A percentile compares a stretch with the other conserved stretches of the same genome.
These are phyloP conservation scores for Boletus semigastroideus DNA, from an alignment of 1,284 basidiomycete species.

Conservation along the genomic window DNA sequence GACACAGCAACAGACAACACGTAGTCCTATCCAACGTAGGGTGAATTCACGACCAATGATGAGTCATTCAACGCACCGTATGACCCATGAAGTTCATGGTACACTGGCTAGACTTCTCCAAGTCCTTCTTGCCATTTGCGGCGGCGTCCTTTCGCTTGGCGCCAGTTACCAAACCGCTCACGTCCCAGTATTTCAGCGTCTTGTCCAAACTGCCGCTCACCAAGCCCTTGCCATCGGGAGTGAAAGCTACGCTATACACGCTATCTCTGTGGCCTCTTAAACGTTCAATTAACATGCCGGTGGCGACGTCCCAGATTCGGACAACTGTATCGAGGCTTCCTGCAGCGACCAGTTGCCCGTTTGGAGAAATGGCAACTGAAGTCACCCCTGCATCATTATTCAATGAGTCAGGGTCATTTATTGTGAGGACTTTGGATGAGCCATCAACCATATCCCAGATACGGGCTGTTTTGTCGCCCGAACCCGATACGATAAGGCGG, in stretches of 20 bases:
- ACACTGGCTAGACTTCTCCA: constrained; percentile 48
- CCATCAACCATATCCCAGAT: constrained; percentile 83
- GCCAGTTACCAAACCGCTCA: constrained; percentile 47
- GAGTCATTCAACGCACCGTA: constrained; percentile 48
- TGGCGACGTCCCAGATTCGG: constrained; percentile 82
- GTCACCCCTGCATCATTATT: constrained; percentile 79
- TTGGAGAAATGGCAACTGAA: constrained; percentile 78
- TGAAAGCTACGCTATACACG: constrained; percentile 85
- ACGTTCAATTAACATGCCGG: constrained; percentile 71
- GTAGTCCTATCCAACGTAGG: constrained; percentile 55
- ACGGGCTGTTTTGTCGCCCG: constrained; percentile 86
- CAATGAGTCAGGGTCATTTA: constrained; percentile 53
- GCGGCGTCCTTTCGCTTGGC: constrained; percentile 42
- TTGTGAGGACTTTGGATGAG: constrained; percentile 56
- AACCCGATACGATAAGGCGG: constrained; percentile 82
- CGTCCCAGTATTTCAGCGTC: constrained; percentile 88
- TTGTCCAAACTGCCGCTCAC: constrained; percentile 86
- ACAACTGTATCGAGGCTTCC: constrained; percentile 85
- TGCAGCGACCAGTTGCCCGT: constrained; percentile 81
- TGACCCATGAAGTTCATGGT: constrained; percentile 83
- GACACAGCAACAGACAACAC: constrained; percentile 80
- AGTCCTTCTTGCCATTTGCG: constrained; percentile 33
- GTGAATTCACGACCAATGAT: constrained; percentile 3
- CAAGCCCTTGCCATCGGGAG: constrained; percentile 77
- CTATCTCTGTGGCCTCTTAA: constrained; percentile 82